A percentile compares a stretch with the other conserved stretches of the same genome.
Conservation (phyloP, 2,329 filamentous ascomycete genomes). For the Penicillium sp. region DNA sequence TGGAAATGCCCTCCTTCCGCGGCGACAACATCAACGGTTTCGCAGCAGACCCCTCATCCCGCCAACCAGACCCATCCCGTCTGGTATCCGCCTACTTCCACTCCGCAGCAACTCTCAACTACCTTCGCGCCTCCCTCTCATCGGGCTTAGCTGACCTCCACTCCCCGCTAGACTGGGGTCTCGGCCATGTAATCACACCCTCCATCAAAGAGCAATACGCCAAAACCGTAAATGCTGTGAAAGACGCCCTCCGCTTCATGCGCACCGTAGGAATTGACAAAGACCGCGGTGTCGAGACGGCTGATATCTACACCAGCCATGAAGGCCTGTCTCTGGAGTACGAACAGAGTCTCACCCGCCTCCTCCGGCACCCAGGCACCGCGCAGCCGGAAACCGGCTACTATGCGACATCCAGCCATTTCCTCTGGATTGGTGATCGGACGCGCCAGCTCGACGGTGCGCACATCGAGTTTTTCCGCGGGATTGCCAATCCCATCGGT, state of each 20-base stretch:
- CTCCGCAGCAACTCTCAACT: slow-evolving; percentile 92
- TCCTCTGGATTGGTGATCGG: slow-evolving; percentile 97
- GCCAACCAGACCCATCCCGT: slow-evolving; percentile 78
- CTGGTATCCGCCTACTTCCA: slow-evolving; percentile 93
- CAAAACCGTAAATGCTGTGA: slow-evolving; percentile 79
- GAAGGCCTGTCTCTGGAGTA: slow-evolving; percentile 94
- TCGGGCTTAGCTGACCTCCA: slow-evolving; percentile 93
- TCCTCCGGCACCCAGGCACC: slow-evolving; percentile 54
- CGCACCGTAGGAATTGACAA: slow-evolving; percentile 88
- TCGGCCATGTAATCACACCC: slow-evolving; percentile 86
- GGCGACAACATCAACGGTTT: slow-evolving; percentile 96
- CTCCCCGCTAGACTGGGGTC: slow-evolving; percentile 88
- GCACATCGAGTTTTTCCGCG: slow-evolving; percentile 96
- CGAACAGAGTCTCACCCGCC: slow-evolving; percentile 81
- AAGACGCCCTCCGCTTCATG: slow-evolving; percentile 92
- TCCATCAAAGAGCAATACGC: slow-evolving; percentile 84
- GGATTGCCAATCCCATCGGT: slow-evolving; percentile 92
- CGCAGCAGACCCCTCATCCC: slow-evolving; percentile 63
- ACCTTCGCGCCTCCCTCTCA: slow-evolving; percentile 77
- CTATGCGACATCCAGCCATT: slow-evolving; percentile 94
- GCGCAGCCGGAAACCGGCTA: slow-evolving; percentile 53
- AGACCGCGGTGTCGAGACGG: slow-evolving; percentile 79
- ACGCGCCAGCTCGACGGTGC: slow-evolving; percentile 90
- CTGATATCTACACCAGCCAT: slow-evolving; percentile 94
- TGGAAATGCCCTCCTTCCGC: slow-evolving; percentile 83